Base-by-base conservation (phyloP, 2,329 filamentous ascomycete genomes). In the Trichoderma atroviride region DNA sequence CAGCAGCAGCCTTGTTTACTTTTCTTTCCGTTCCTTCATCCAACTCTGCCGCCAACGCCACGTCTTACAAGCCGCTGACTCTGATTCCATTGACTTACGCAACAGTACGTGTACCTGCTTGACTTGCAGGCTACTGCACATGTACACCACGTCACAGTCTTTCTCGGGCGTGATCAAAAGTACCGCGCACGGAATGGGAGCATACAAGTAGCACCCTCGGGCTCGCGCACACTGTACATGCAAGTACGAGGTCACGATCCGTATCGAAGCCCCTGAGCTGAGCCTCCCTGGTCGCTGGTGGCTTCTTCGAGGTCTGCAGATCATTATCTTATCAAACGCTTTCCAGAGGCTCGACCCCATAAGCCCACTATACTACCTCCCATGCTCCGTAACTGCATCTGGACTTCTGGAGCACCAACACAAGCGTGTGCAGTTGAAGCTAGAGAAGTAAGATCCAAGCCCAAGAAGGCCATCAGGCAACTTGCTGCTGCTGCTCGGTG, bases 261-360 rank as follows among this genome's bases (percentile, higher is more conserved):
- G 59, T 62, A 29, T 60, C 37, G 14, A 29, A 58, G 31, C 67
- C 67, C 67, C 67, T 69, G 67, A 69, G 59, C 67, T 69, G 67
- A 69, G 33, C 52, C 53, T 37, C 53, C 63, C 63, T 29, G 40
- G 35, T 52, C 37, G 35, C 27, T 29, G 55, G 55, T 29, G 40
- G 55, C 63, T 67, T 59, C 63, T 43, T 59, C 63, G 63, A 59
- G 57, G 35, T 40, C 31, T 59, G 63, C 57, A 67, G 63, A 67
- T 67, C 63, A 67, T 59, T 67, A 67, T 67, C 63, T 67, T 67
- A 67, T 67, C 63, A 59, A 35, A 56, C 40, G 53, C 40, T 31
- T 31, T 31, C 5, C 47, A n/a, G n/a, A 52, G n/a, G 7, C 35
- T 43, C 35, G 35, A 27, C 33, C 57, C 40, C 14, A 63, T 52